Conservation (phyloP, 768 basidiomycete species). For the Xanthoconium stramineum region DNA sequence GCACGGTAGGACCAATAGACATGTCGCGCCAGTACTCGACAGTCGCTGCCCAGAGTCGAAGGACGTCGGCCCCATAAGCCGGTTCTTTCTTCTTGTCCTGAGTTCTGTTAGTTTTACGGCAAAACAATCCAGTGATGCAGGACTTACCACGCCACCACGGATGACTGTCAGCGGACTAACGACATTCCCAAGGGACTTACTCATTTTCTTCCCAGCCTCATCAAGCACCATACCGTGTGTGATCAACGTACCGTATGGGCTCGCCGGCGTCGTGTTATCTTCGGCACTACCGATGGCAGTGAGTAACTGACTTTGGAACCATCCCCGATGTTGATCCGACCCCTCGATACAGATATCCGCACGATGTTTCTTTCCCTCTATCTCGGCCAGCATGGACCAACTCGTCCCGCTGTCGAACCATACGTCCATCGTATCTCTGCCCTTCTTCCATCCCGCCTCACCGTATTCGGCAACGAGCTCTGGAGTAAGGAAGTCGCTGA, state of each 20-base stretch:
- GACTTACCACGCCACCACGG: constrained; percentile 66
- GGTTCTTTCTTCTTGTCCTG: constrained; percentile 71
- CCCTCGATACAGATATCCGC: constrained; percentile 95
- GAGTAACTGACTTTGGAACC: constrained; percentile 95
- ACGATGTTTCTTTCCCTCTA: constrained; percentile 38
- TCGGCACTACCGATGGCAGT: constrained; percentile 58
- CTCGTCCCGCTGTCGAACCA: constrained; percentile 98
- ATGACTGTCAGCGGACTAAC: constrained; percentile 81
- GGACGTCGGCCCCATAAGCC: constrained; percentile 79
- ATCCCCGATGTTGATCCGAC: constrained; percentile 95
- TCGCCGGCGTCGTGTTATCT: constrained; percentile 17
- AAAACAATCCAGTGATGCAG: not conserved
- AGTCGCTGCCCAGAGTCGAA: constrained; percentile 89
- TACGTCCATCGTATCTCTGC: constrained; percentile 96
- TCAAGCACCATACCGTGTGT: constrained; percentile 98
- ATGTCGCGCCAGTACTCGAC: constrained; percentile 90
- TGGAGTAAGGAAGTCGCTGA: constrained; percentile 76
- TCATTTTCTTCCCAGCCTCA: constrained; percentile 89
- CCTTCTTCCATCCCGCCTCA: constrained; percentile 60
- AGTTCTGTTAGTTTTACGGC: not conserved
- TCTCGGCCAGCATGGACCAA: constrained; percentile 72
- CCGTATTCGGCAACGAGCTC: constrained; percentile 47
- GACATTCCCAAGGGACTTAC: constrained; percentile 93
- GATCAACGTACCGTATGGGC: constrained; percentile 76
- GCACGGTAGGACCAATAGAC: constrained; percentile 73